Evolutionary conservation across 352 stramenopile genomes (phyloP), one percentile per base, ranked within the genome.

Genomic region (Poterioochromonas sp.): DNA sequence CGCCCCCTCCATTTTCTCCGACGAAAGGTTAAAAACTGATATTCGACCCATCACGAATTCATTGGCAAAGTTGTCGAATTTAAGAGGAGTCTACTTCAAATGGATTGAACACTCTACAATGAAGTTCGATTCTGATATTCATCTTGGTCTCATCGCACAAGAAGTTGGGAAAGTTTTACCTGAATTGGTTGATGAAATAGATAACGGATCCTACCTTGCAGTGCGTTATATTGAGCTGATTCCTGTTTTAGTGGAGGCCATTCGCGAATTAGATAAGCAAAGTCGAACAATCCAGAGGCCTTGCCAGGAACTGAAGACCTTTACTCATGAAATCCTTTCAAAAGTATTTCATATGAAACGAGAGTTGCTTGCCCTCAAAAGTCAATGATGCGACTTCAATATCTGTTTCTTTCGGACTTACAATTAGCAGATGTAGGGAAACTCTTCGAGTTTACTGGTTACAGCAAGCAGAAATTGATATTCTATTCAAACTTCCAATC

Each of bases 401-500:
- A 20, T 53, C 44, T 53, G 11, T 53, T 53, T 53, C 11, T 53
- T 20, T 53, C 44, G 22, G 44, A 20, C 22, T 53, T 53, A 22
- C 44, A 53, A 53, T 20, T 11, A 11, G 22, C 22, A 53, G 11
- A 53, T 53, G 22, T 53, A 53, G 22, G 11, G 11, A 53, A 20
- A 20, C 22, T 53, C 22, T 53, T 53, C 22, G 22, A 53, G 22
- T 53, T 53, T 11, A 11, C 44, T 53, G 44, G 44, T 53, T 53
- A n/a, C n/a, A n/a, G n/a, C n/a, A n/a, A n/a, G n/a, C n/a, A n/a
- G n/a, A n/a, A n/a, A n/a, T n/a, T n/a, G n/a, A n/a, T n/a, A n/a
- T n/a, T n/a, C n/a, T 29, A 62, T 73, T 89, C 90, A 84, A 99
- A 99, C 80, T 94, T 89, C 93, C 94, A 99, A 49, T 96, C 87